Base-by-base conservation (phyloP, 768 basidiomycete genomes). In the Kondoa subrosea region DNA sequence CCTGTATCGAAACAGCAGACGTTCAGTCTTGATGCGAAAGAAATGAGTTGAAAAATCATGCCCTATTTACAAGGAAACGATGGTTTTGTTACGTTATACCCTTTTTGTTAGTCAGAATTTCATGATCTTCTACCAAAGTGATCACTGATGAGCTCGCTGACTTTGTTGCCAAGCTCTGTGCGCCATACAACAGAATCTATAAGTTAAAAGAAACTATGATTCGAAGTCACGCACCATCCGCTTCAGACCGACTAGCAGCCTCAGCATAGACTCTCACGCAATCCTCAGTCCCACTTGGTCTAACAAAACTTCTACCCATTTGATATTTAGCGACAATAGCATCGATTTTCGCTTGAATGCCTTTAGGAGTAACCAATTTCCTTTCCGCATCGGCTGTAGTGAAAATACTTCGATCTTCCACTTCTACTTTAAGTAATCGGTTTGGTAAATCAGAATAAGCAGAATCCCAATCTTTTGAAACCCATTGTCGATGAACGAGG, bases 201-300 rank as follows among this genome's bases (percentile, higher is more conserved):
- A n/a, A n/a, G n/a, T n/a, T n/a, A n/a, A n/a, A n/a, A n/a, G n/a
- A n/a, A n/a, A 50, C 40, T 8, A 50, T 50, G 21, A 8, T 21
- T 32, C 33, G 60, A 15, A 4, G 8, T 12, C 1, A 80, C 86
- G 75, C 72, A 95, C 93, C 88, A 76, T 92, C 90, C 25, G 87
- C 89, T 72, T 87, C 85, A 16, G 82, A 77, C 69, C 82, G 83
- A 56, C 83, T 78, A 59, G 80, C 81, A 0, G 95, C 93, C 77
- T 99, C 95, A 0, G 92, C 95, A 75, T 97, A 99, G 17, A 99
- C 91, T 68, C 95, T 82, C 3, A 99, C 95, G 29, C 93, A 92
- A 74, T 99, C 92, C 77, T 99, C 95, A 27, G 95, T 99, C 8
- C 95, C 95, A 77, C 91, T 93, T 1, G 95, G 95, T 67, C 95